phyloP scores from a whole-genome alignment of 176 grass and related monocot species.

The Aegilops umbellulata region DNA sequence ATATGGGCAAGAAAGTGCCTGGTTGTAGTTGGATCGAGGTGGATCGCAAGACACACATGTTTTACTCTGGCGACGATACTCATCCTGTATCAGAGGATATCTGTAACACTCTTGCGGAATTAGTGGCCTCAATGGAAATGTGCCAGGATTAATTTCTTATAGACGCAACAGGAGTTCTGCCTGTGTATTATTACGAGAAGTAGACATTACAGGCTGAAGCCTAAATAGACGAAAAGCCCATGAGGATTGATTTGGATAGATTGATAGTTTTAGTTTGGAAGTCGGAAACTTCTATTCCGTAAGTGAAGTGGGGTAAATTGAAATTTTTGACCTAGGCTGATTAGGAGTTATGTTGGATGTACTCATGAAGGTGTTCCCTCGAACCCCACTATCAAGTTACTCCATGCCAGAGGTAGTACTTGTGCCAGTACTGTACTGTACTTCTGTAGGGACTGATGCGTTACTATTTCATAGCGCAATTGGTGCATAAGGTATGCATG shows the following conservation, averaged over 20 bases:
- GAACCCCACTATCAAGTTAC: neutral
- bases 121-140: conserved; percentile 53
- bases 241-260: neutral
- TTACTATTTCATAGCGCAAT: conserved; percentile 1
- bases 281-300: neutral
- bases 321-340: conserved; percentile 7
- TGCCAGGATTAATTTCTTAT: conserved; percentile 18
- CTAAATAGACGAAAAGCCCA: neutral
- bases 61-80: conserved; percentile 65
- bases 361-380: neutral
- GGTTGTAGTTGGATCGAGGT: conserved; percentile 84
- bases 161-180: neutral
- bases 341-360: neutral
- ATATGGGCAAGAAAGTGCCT: conserved; percentile 59
- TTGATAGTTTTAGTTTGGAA: neutral
- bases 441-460: neutral
- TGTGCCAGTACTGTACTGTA: neutral
- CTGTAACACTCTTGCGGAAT: conserved; percentile 56
- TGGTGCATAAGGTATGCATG: conserved; percentile 8
- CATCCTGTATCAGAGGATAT: conserved; percentile 66
- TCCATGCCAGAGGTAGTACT: neutral
- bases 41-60: conserved; percentile 45
- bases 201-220: neutral
- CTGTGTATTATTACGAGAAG: neutral
- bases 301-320: conserved; percentile 15